Percentiles rank a stretch among this genome's conserved stretches.
Conservation (phyloP, 257 asterid species). For the Coffea eugenioides region DNA sequence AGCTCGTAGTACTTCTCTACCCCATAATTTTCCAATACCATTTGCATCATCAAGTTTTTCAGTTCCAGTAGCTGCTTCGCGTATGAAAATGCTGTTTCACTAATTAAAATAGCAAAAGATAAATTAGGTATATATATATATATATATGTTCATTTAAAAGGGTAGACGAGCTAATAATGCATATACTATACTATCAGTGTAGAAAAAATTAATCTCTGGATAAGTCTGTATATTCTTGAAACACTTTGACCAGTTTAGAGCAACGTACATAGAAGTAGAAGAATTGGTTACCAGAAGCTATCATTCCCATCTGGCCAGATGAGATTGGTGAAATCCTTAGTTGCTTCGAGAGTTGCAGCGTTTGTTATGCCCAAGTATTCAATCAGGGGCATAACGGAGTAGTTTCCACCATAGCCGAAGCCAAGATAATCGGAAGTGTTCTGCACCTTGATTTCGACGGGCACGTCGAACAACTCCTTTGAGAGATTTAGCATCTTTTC, state of each 20-base stretch:
- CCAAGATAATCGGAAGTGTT: slow-evolving; percentile 52
- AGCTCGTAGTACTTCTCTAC: slow-evolving; percentile 49
- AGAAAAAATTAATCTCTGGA: too few relatives aligned
- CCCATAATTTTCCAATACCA: slow-evolving; percentile 64
- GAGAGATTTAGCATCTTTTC: slow-evolving; percentile 46
- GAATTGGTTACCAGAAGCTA: slow-evolving; percentile 42
- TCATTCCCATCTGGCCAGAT: slow-evolving; percentile 64
- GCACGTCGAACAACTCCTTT: slow-evolving; percentile 47
- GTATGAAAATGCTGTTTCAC: slow-evolving; percentile 39
- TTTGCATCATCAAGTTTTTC: slow-evolving; percentile 39
- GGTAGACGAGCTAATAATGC: too few relatives aligned
- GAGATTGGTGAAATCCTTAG: slow-evolving; percentile 54
- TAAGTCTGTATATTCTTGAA: too few relatives aligned
- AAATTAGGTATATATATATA: too few relatives aligned
- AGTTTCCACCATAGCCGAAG: slow-evolving; percentile 65
- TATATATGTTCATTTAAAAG: too few relatives aligned
- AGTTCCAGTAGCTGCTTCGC: slow-evolving; percentile 49
- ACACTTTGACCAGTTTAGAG: too few relatives aligned
- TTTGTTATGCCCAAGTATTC: slow-evolving; percentile 62
- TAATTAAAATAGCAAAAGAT: neutral
- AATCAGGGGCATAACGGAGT: slow-evolving; percentile 54
- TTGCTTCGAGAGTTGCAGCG: slow-evolving; percentile 52
- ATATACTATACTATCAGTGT: too few relatives aligned
- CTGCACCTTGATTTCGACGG: slow-evolving; percentile 39
- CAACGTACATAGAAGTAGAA: too few relatives aligned